Base-by-base conservation (phyloP, 129 eudicot species). In the Flaveria bidentis region DNA sequence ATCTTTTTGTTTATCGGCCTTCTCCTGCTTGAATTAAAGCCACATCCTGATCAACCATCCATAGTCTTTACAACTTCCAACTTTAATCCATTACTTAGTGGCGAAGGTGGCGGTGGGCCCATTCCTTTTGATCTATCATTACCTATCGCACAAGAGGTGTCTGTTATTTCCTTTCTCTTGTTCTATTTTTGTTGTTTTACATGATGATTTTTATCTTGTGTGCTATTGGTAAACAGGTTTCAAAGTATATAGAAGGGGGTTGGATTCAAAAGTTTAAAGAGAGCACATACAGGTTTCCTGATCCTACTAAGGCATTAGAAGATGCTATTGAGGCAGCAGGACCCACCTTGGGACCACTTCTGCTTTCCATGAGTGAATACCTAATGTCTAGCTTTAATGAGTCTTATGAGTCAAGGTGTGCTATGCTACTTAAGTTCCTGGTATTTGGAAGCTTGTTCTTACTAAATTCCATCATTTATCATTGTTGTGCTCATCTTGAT, bases 91-190 rank as follows among this genome's bases (percentile, higher is more conserved):
- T 76, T 91, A 73, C 73, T 95, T 67, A 82, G 90, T 42, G 97
- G 97, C 71, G 95, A 91, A 16, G 98, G 98, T 61, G 99, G 97
- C 3, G 99, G 99, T 44, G 99, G 97, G 42, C 99, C 99, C 7
- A 89, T 95, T 78, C 99, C 99, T 47, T 95, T 81, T 72, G 94
- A 95, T 82, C 81, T 91, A 20, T 87, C 97, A 9, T 79, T 78
- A 75, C 90, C 87, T 44, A 86, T 95, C 33, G 85, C 98, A 4
- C 78, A 76, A 51, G 86, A 91, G 91, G 97, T 92, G 25, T 60
- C 63, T 73, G 73, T 51, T 74, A 67, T 47, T 17, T 17, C 50
- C 11, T 20, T 3, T 26, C 14, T 41, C 39, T 66, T n/a, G 4
- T 69, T 42, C 12, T 26, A 44, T 45, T 52, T 28, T 49, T 47